Evolutionary conservation across 2,329 filamentous ascomycete genomes (phyloP), one percentile per base, ranked within the genome.

Genomic region (Tolypocladium pustulatum): DNA sequence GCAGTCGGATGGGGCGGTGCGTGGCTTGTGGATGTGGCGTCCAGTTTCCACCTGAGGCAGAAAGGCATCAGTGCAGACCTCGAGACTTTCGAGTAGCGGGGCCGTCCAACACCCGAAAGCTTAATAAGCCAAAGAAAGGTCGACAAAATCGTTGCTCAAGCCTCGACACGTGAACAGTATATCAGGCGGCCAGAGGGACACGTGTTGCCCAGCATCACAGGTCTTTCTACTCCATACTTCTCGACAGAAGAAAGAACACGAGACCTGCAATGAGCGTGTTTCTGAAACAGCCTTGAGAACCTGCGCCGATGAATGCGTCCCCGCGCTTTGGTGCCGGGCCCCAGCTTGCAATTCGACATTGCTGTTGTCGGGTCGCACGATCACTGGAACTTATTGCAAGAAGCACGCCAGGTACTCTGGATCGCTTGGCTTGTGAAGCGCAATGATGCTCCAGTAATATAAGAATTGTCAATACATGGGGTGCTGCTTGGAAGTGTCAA

Each of bases 41-140:
- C 12, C 15, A 15, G 8, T 27, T 10, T 0, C 4, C 59, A 61
- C 64, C 63, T 64, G 61, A 65, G 64, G 64, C 58, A 59, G 30
- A 46, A 41, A 22, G 34, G 4, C 17, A 12, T 34, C 8, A 2
- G 4, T 15, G 27, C 3, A 3, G 46, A 20, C 15, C 13, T 32
- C 13, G 32, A 34, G 32, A 34, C 9, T 34, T 9, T 4, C 32
- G 32, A 34, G 32, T 9, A 9, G 32, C 32, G 9, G 32, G n/a
- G n/a, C n/a, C 32, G 4, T 38, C 13, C 17, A 34, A 13, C 30
- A 20, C 30, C 30, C 9, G 4, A 10, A 22, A 22, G 36, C 53
- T 38, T 25, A 54, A 54, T 54, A 38, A 27, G 32, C n/a, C 13
- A 13, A n/a, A 4, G 9, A 4, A 34, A 9, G 37, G 37, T 4